These are phyloP conservation scores for Nelumbo lutea DNA, from an alignment of 164 flowering plant genomes.

Conservation along the genomic window DNA sequence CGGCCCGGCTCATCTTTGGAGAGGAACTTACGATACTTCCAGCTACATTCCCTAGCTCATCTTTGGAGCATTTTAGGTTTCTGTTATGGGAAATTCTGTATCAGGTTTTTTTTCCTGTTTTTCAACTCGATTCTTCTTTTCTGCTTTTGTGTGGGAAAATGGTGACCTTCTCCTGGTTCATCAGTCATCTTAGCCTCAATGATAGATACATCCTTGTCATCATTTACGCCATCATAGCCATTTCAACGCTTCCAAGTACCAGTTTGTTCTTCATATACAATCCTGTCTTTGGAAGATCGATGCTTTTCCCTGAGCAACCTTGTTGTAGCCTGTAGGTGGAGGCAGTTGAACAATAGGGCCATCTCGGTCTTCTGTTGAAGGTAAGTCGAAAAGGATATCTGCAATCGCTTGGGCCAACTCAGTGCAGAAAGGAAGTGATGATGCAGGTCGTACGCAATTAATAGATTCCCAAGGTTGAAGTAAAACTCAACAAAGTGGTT, in stretches of 20 bases:
- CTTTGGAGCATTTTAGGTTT: constrained; percentile 55
- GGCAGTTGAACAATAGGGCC: constrained; percentile 82
- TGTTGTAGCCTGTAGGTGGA: constrained; percentile 39
- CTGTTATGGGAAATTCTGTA: constrained; percentile 87
- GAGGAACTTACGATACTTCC: constrained; percentile 70
- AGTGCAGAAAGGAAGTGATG: constrained; percentile 52
- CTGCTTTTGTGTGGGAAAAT: constrained; percentile 64
- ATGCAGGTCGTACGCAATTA: constrained; percentile 56
- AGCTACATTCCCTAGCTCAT: constrained; percentile 70
- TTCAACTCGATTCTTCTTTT: constrained; percentile 67
- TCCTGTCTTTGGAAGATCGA: constrained; percentile 47
- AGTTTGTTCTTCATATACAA: constrained; percentile 40
- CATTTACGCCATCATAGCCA: constrained; percentile 95
- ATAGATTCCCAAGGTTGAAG: too few species aligned
- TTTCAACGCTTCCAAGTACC: constrained; percentile 78
- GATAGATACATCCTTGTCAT: constrained; percentile 35
- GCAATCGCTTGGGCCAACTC: constrained; percentile 67
- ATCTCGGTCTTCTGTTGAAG: constrained; percentile 61
- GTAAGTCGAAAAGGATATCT: constrained; percentile 58
- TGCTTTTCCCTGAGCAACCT: constrained; percentile 82
- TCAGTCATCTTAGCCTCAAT: constrained; percentile 38
- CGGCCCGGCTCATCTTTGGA: too few species aligned
- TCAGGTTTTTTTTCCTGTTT: constrained; percentile 78
- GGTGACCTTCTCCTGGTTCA: constrained; percentile 80
- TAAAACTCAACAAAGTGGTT: too few species aligned